These are phyloP conservation scores for Acer negundo DNA, from an alignment of 345 rosid genomes.

Conservation along the genomic window DNA sequence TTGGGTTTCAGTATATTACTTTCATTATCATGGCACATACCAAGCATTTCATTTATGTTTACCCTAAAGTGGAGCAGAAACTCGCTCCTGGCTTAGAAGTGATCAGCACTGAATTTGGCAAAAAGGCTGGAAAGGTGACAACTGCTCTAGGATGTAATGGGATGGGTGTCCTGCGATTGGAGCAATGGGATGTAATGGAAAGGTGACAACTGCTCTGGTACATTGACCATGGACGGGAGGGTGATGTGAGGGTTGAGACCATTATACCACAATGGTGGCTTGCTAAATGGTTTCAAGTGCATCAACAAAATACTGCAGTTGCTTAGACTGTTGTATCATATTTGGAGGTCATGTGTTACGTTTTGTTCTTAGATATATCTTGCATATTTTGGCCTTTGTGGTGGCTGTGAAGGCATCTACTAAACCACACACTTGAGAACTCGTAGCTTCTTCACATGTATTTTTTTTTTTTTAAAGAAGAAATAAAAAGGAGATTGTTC, in stretches of 20 bases:
- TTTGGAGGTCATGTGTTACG: not conserved
- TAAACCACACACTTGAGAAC: not conserved
- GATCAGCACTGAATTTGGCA: conserved; percentile 49
- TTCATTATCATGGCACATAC: not conserved
- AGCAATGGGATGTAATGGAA: too few relatives aligned
- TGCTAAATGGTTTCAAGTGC: conserved; percentile 62
- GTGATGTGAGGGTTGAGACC: conserved; percentile 57
- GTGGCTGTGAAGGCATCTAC: conserved; percentile 15
- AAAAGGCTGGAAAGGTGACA: conserved; percentile 76
- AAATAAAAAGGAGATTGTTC: not conserved
- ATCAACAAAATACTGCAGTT: conserved; percentile 17
- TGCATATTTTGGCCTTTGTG: not conserved
- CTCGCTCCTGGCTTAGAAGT: conserved; percentile 71
- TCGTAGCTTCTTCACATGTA: conserved; percentile 4
- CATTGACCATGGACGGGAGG: conserved; percentile 55
- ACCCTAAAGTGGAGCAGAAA: conserved; percentile 55
- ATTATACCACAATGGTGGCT: conserved; percentile 89
- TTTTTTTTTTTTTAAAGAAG: not conserved
- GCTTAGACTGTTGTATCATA: conserved; percentile 25
- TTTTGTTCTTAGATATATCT: not conserved
- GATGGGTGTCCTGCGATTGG: conserved; percentile 71
- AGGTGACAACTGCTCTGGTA: too few relatives aligned
- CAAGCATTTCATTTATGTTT: not conserved
- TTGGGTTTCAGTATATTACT: not conserved
- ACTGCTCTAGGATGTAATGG: conserved; percentile 71